Percentiles rank a stretch among this genome's conserved stretches.
Evolutionary conservation across 768 basidiomycete species (phyloP).

Genomic region (Rhizopogon salebrosus): DNA sequence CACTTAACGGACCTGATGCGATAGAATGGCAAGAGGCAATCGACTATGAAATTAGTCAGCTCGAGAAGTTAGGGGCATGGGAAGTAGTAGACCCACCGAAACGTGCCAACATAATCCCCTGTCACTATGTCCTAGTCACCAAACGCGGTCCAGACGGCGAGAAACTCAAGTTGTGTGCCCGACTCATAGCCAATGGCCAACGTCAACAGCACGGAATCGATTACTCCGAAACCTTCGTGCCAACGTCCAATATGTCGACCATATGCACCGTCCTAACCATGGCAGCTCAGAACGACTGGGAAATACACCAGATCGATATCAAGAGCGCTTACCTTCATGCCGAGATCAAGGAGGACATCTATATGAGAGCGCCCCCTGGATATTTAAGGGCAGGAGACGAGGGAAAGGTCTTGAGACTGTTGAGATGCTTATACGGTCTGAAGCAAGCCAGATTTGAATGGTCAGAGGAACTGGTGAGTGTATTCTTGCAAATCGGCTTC

Average conservation of each 20-base stretch:
- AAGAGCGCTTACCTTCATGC: conserved; percentile 14
- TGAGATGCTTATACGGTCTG: conserved; percentile 33
- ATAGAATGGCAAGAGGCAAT: conserved; percentile 2
- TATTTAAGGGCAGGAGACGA: conserved; percentile 15
- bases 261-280: too few relatives aligned
- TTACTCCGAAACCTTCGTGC: too few relatives aligned
- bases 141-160: too few relatives aligned
- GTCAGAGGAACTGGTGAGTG: conserved; percentile 19
- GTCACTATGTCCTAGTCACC: conserved; percentile 2
- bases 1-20: not conserved
- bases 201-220: too few relatives aligned
- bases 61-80: conserved; percentile 22
- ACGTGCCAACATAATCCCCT: conserved; percentile 23
- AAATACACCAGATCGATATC: conserved; percentile 10
- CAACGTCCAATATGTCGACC: too few relatives aligned
- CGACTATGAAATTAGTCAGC: conserved; percentile 7
- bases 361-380: conserved; percentile 30
- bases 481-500: not conserved
- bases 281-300: conserved; percentile 7
- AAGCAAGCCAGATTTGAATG: conserved; percentile 29
- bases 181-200: too few relatives aligned
- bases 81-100: conserved; percentile 18
- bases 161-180: too few relatives aligned
- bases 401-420: conserved; percentile 20
- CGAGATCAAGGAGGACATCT: conserved; percentile 26